Base-by-base conservation (phyloP, 352 stramenopile species). In the Pythium angustatum region DNA sequence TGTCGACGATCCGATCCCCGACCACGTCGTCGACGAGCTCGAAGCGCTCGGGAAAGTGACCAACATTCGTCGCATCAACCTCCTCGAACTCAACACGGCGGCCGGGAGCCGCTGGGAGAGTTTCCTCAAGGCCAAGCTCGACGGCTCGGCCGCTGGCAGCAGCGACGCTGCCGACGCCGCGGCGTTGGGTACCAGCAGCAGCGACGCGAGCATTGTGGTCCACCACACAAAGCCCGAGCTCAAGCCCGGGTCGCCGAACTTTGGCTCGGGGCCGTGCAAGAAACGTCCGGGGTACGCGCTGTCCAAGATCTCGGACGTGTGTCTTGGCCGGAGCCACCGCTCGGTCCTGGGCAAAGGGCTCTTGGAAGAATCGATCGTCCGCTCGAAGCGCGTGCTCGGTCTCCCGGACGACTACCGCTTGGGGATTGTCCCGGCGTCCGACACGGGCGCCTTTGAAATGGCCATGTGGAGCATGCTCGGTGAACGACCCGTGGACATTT, bases 401-500 rank as follows among this genome's bases (percentile, higher is more conserved):
- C 76, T 99, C 21, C 97, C 97, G 22, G 86, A 98, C 17, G 84
- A 98, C 69, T 99, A 99, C 77, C 80, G 91, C 24, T 73, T 98
- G 14, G 96, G 96, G 45, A 99, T 99, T 62, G 97, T 99, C 38
- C 97, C 97, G 36, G 97, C 96, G 41, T 99, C 94, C 9, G 97
- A 99, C 77, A 99, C 97, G 27, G 97, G 97, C 28, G 97, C 97
- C 15, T 99, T 98, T 70, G 97, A 99, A 80, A 99, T 99, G 97
- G 97, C 97, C 47, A 99, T 99, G 97, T 99, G 97, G 97, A 98
- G 89, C 69, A 96, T 99, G 81, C 85, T 99, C 22, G 97, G 97
- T 33, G 77, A 81, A 31, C 79, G 90, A 0, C 97, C 94, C 8
- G 91, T 99, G 48, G 92, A 97, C 69, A 77, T 96, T 27, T 97